phyloP scores from a whole-genome alignment of 1,139 yeast species.

The Diutina catenulata region DNA sequence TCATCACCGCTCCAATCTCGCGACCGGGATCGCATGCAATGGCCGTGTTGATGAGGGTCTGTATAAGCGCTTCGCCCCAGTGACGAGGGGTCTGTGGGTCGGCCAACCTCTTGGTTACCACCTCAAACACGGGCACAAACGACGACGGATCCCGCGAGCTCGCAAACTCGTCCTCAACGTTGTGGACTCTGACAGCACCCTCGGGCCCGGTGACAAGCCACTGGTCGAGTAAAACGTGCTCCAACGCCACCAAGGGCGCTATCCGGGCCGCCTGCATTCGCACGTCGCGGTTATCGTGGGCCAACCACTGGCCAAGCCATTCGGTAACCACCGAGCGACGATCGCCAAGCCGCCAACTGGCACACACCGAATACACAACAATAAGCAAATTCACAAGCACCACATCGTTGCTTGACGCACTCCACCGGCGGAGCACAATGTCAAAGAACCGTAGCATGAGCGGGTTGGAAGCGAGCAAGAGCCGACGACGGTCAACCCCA shows the following conservation, averaged over 20 bases:
- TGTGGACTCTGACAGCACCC: not conserved
- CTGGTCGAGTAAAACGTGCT: not conserved
- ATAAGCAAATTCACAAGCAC: not conserved
- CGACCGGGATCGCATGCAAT: not conserved
- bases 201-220: too few relatives aligned
- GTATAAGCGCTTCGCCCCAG: not conserved
- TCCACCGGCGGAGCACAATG: not conserved
- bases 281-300: not conserved
- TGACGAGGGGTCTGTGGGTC: not conserved
- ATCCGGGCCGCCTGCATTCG: not conserved
- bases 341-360: not conserved
- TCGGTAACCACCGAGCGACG: too few relatives aligned
- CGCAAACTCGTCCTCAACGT: not conserved
- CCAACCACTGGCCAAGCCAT: not conserved
- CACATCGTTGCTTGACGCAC: not conserved
- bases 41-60: not conserved
- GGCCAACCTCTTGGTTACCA: too few relatives aligned
- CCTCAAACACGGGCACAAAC: too few relatives aligned
- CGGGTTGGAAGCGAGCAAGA: not conserved
- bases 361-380: slow-evolving; percentile 1
- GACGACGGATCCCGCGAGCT: too few relatives aligned
- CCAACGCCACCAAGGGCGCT: not conserved
- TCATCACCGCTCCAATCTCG: not conserved
- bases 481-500: not conserved
- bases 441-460: not conserved